Evolutionary conservation across 169 alveolate genomes (phyloP), one percentile per base, ranked within the genome.

Genomic region (Amoebophrya sp.): DNA sequence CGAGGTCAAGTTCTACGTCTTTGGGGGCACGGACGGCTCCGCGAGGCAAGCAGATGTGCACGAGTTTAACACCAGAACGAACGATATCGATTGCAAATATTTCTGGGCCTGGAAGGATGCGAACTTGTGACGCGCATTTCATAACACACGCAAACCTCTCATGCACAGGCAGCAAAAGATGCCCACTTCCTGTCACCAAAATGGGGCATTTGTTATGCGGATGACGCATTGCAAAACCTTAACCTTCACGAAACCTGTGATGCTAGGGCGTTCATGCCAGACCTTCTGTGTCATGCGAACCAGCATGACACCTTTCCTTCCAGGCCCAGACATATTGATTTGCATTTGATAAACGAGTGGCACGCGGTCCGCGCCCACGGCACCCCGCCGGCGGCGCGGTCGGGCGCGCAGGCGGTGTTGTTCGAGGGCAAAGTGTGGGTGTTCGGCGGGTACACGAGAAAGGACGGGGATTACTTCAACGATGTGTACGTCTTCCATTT

Each of bases 401-500:
- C 97, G 18, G 98, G 98, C 0, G 95, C 95, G 29, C 95, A 95
- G 93, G 94, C 95, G 40, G 93, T 66, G n/a, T 53, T 90, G 0
- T 40, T 40, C 89, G 55, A 93, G 29, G 90, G 92, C 3, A 89
- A 89, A 12, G 94, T 95, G 53, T 96, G 95, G 91, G 92, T 95
- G 88, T 96, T 96, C 89, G 98, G 98, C 0, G 98, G 98, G 47
- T 96, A 96, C 93, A 96, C 98, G 32, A 94, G 94, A 93, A 95
- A 95, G 93, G 97, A 96, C 77, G 98, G 98, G 77, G 97, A 95
- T 89, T 96, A 96, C 93, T 96, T 96, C 96, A 95, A 95, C 91
- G 98, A 96, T 89, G 93, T 95, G 41, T 95, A 91, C 92, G 77
- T 77, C 40, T 93, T 91, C 89, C 89, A 89, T 89, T 91, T 77